Base-by-base conservation (phyloP, 2,329 filamentous ascomycete genomes). In the Sclerotinia sclerotiorum region DNA sequence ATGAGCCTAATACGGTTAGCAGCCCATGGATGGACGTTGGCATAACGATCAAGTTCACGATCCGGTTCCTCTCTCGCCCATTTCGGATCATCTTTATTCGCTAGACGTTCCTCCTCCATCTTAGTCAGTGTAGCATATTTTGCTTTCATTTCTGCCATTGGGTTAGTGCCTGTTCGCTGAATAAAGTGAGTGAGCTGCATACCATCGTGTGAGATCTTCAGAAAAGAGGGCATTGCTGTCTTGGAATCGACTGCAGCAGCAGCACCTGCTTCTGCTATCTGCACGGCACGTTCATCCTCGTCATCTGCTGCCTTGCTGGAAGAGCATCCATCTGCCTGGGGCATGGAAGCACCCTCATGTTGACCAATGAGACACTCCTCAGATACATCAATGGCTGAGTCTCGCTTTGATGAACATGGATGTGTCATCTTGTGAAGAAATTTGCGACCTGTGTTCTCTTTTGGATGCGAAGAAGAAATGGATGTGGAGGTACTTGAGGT, bases 11-110 rank as follows among this genome's bases (percentile, higher is more conserved):
- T 85, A 49, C 95, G 88, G 76, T 96, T 97, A 77, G 91, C 88
- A 70, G 90, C 89, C 88, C 92, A 99, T 0, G 94, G 93, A 77
- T 94, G 90, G 71, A 99, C 92, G 77, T 98, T 97, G 66, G 84
- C 79, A 80, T 98, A 99, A 67, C 95, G 89, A 79, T 98, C 96
- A 73, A 94, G 85, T 48, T 80, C 78, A 69, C 82, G 83, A 71
- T 87, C 83, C 11, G 85, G 83, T 39, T 80, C 80, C 62, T 90
- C 83, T 66, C 88, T 83, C 4, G 87, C 83, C 83, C 84, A 90
- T 71, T 82, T 82, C 74, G 77, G 69, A 77, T 79, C 68, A 73
- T 77, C 63, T 76, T 69, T 56, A 73, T 74, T 65, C 74, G 75
- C 69, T 74, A 76, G 63, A 65, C 76, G 77, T 29, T 72, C 70